Conservation (phyloP, 345 rosid species). For the Citrus cavaleriei region DNA sequence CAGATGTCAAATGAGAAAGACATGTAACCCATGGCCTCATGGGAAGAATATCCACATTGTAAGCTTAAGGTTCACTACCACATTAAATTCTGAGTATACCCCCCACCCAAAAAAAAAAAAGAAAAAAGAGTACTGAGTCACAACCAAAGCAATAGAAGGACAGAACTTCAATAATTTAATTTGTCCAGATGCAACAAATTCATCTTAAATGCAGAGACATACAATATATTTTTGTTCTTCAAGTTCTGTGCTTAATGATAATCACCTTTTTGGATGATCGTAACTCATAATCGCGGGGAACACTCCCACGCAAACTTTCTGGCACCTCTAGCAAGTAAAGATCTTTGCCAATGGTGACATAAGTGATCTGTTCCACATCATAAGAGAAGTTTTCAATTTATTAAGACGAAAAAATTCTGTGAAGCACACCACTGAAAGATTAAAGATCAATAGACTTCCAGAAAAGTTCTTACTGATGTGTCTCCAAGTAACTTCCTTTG, state of each 20-base stretch:
- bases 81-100: no score
- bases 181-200: neutral
- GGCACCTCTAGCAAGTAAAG: constrained; percentile 84
- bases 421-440: neutral
- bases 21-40: neutral
- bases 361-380: constrained; percentile 53
- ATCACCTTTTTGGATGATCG: constrained; percentile 93
- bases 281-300: constrained; percentile 84
- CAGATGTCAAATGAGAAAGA: constrained; percentile 6
- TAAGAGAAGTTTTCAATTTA: constrained; percentile 20
- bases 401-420: constrained; percentile 6
- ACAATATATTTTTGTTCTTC: neutral
- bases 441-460: constrained; percentile 9
- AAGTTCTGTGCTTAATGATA: neutral
- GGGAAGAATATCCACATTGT: no score
- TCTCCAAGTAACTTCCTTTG: constrained; percentile 80
- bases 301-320: constrained; percentile 61
- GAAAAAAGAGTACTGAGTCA: no score
- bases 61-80: no score
- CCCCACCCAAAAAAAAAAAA: no score
- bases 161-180: no score
- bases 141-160: neutral
- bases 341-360: constrained; percentile 94
- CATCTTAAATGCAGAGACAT: neutral
- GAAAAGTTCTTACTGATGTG: constrained; percentile 52